Conservation (phyloP, 2,329 filamentous ascomycete genomes). For the Metarhizium brunneum region DNA sequence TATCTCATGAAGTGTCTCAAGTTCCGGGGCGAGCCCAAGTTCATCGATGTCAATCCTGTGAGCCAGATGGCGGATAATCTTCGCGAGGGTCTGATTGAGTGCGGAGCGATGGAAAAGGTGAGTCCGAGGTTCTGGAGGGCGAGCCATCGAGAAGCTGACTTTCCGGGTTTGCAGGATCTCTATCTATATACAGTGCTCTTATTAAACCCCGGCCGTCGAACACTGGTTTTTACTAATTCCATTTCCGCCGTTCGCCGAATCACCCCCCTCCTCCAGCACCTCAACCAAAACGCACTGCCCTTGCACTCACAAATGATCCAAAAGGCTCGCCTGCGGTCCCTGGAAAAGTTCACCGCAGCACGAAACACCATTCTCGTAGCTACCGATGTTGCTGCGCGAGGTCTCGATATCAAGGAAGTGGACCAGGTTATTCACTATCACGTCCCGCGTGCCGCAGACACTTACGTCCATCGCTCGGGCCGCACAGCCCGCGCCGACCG, state of each 20-base stretch:
- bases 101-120: conserved; percentile 86
- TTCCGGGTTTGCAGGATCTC: conserved; percentile 53
- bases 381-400: conserved; percentile 87
- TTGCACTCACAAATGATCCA: conserved; percentile 94
- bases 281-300: conserved; percentile 65
- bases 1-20: conserved; percentile 85
- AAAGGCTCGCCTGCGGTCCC: conserved; percentile 84
- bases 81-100: conserved; percentile 86
- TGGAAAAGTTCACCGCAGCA: conserved; percentile 75
- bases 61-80: conserved; percentile 81
- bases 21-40: conserved; percentile 78
- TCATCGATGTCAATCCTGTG: conserved; percentile 83
- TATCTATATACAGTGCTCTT: conserved; percentile 85
- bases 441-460: conserved; percentile 81
- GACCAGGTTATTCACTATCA: conserved; percentile 94
- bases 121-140: conserved; percentile 6
- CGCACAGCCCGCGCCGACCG: conserved; percentile 79
- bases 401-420: conserved; percentile 85
- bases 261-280: conserved; percentile 72
- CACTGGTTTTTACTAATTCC: conserved; percentile 90
- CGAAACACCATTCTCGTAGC: conserved; percentile 69
- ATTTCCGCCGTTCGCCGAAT: conserved; percentile 86
- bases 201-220: conserved; percentile 70
- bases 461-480: conserved; percentile 91
- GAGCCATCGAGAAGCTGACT: not conserved